Conservation (phyloP, 2,329 filamentous ascomycete species). For the Beauveria rudraprayagi region DNA sequence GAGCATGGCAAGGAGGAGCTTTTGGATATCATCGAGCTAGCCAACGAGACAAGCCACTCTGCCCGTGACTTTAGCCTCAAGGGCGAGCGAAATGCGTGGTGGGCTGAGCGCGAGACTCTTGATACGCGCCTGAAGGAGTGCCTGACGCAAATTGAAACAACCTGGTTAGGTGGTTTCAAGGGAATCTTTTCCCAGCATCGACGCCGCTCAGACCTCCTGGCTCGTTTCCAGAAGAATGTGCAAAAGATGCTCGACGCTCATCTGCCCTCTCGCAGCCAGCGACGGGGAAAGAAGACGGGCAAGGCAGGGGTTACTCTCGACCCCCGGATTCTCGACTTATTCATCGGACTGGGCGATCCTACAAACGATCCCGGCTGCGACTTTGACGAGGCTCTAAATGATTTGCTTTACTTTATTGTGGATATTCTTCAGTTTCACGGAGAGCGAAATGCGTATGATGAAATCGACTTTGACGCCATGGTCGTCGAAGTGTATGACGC, state of each 20-base stretch:
- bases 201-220: constrained; percentile 55
- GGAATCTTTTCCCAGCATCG: constrained; percentile 80
- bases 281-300: constrained; percentile 43
- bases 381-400: constrained; percentile 81
- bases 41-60: constrained; percentile 76
- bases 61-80: constrained; percentile 63
- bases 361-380: constrained; percentile 58
- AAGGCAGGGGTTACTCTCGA: constrained; percentile 41
- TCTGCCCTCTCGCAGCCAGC: constrained; percentile 70
- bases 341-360: constrained; percentile 74
- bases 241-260: constrained; percentile 73
- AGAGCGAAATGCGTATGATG: constrained; percentile 92
- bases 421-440: constrained; percentile 96
- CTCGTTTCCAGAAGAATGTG: constrained; percentile 70
- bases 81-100: constrained; percentile 77
- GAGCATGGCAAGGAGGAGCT: constrained; percentile 72
- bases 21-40: constrained; percentile 69
- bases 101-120: constrained; percentile 73
- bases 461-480: constrained; percentile 92
- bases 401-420: constrained; percentile 91
- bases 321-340: constrained; percentile 69
- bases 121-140: constrained; percentile 71
- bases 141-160: constrained; percentile 76
- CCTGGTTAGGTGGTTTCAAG: constrained; percentile 92
- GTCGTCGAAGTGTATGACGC: constrained; percentile 82